phyloP scores from a whole-genome alignment of 495 filamentous ascomycete species.

The Daldinia childiae region DNA sequence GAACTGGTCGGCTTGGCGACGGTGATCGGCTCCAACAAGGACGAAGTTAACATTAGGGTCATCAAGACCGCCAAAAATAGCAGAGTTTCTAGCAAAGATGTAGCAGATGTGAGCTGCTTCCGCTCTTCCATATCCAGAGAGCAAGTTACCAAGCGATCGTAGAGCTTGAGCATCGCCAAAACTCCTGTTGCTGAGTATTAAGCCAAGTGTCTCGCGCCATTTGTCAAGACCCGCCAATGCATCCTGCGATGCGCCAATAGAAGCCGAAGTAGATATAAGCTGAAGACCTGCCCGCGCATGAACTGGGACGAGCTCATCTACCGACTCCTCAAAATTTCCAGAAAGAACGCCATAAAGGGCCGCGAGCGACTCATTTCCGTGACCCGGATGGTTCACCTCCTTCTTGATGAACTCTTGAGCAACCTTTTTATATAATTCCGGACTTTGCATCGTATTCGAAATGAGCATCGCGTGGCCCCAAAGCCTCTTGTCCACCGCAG shows the following conservation, averaged over 20 bases:
- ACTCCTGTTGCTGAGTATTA: constrained; percentile 88
- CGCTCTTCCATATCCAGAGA: constrained; percentile 85
- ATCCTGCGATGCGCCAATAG: constrained; percentile 71
- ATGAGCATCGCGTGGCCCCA: constrained; percentile 98
- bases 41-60: constrained; percentile 81
- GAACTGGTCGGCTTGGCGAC: constrained; percentile 69
- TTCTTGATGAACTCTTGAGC: constrained; percentile 92
- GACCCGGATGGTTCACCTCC: constrained; percentile 81
- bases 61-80: constrained; percentile 82
- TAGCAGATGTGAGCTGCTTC: constrained; percentile 93
- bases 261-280: constrained; percentile 77
- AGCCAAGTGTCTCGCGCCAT: constrained; percentile 89
- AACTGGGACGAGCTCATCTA: constrained; percentile 95
- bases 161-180: constrained; percentile 79
- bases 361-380: constrained; percentile 84
- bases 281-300: constrained; percentile 92
- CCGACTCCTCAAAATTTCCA: constrained; percentile 91
- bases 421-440: constrained; percentile 83
- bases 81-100: constrained; percentile 64
- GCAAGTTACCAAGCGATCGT: constrained; percentile 79
- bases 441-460: constrained; percentile 73
- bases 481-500: constrained; percentile 88
- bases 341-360: constrained; percentile 92
- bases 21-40: constrained; percentile 84
- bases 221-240: constrained; percentile 85